Conservation (phyloP, 345 rosid species). For the Gossypium herbaceum region DNA sequence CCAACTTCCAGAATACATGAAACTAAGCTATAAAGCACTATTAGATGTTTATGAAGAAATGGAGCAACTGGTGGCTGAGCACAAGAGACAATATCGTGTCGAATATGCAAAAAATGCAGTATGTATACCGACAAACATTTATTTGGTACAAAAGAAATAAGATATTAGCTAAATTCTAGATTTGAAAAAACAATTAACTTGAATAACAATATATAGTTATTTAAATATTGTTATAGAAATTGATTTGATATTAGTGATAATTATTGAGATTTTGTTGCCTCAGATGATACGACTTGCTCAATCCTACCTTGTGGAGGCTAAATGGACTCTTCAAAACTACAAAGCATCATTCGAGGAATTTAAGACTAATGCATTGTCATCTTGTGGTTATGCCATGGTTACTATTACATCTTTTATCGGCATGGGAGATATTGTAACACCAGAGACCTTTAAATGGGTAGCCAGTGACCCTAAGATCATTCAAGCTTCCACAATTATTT, state of each 20-base stretch:
- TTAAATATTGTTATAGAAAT: too few relatives aligned
- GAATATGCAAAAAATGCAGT: conserved; percentile 33
- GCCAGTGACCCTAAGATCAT: conserved; percentile 16
- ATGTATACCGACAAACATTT: neutral
- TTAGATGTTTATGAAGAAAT: conserved; percentile 30
- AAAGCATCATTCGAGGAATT: conserved; percentile 30
- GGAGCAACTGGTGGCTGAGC: conserved; percentile 12
- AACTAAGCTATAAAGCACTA: conserved; percentile 27
- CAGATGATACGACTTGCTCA: conserved; percentile 24
- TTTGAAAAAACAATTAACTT: too few relatives aligned
- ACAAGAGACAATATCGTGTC: conserved; percentile 18
- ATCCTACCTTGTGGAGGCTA: conserved; percentile 26
- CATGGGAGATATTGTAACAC: conserved; percentile 22
- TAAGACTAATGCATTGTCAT: conserved; percentile 13
- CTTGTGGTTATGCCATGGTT: conserved; percentile 16
- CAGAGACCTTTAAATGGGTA: conserved; percentile 26
- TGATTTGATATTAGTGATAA: neutral
- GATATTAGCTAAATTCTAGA: too few relatives aligned
- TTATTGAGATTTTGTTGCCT: neutral
- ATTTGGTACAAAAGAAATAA: neutral
- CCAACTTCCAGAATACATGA: conserved; percentile 33
- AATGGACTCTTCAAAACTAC: conserved; percentile 23
- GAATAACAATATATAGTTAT: too few relatives aligned
- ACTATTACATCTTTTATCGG: conserved; percentile 18
- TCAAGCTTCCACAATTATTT: conserved; percentile 13